These are phyloP conservation scores for Syzygium aromaticum DNA, from an alignment of 345 rosid species.

Conservation along the genomic window DNA sequence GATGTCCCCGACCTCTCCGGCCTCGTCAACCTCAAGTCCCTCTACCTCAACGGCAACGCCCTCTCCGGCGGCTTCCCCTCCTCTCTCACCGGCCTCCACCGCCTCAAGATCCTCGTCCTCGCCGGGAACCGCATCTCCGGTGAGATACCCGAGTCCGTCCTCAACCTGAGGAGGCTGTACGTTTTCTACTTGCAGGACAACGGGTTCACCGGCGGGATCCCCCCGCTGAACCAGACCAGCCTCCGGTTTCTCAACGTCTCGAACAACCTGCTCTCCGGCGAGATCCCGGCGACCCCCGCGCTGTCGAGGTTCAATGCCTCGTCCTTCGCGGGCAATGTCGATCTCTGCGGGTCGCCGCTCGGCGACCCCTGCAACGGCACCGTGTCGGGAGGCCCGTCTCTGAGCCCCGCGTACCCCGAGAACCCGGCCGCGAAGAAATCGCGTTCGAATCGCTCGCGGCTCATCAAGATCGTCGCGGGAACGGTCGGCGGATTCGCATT, in stretches of 20 bases:
- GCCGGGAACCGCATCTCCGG: slow-evolving; percentile 60
- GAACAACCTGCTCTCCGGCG: slow-evolving; percentile 59
- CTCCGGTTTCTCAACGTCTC: slow-evolving; percentile 85
- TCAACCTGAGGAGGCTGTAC: slow-evolving; percentile 53
- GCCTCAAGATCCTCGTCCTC: slow-evolving; percentile 57
- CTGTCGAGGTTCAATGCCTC: slow-evolving; percentile 60
- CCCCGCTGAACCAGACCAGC: slow-evolving; percentile 70
- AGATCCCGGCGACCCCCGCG: slow-evolving; percentile 58
- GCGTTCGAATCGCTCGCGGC: slow-evolving; percentile 15
- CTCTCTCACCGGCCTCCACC: slow-evolving; percentile 56
- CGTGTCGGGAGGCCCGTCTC: slow-evolving; percentile 9
- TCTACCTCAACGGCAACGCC: slow-evolving; percentile 59
- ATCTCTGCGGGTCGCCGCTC: slow-evolving; percentile 72
- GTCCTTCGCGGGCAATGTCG: slow-evolving; percentile 47
- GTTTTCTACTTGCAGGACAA: slow-evolving; percentile 55
- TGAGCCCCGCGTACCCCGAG: slow-evolving; percentile 16
- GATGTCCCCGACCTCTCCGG: slow-evolving; percentile 55
- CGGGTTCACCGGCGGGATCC: slow-evolving; percentile 46
- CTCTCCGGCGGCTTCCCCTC: slow-evolving; percentile 72
- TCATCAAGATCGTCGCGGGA: slow-evolving; percentile 39
- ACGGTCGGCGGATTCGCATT: slow-evolving; percentile 42
- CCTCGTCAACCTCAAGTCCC: slow-evolving; percentile 68
- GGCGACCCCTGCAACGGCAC: slow-evolving; percentile 31
- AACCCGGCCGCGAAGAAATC: slow-evolving; percentile 5
- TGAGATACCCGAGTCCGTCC: slow-evolving; percentile 45